phyloP scores from a whole-genome alignment of 352 stramenopile species.

The Hyaloperonospora arabidopsidis region DNA sequence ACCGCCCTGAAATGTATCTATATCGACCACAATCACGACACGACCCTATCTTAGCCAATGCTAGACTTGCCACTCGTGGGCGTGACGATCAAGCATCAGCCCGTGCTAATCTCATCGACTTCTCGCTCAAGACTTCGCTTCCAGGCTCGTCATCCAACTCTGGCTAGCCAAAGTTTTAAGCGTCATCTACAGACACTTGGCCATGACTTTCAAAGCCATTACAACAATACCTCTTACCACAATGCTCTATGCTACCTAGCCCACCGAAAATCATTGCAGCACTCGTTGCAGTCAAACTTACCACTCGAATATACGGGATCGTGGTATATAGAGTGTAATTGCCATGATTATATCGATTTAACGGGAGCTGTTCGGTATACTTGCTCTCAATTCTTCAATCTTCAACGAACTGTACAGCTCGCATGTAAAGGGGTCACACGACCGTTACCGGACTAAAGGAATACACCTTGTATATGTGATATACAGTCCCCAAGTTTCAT shows the following conservation, averaged over 20 bases:
- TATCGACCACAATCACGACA: too few relatives aligned
- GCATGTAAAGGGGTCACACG: too few relatives aligned
- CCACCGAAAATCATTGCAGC: neutral
- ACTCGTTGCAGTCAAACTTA: neutral
- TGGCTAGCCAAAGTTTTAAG: slow-evolving; percentile 3
- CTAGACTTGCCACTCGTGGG: too few relatives aligned
- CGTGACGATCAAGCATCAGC: slow-evolving; percentile 6
- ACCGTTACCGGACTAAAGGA: too few relatives aligned
- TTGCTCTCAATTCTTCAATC: slow-evolving; percentile 6
- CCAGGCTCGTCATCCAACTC: neutral
- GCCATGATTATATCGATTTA: slow-evolving; percentile 2
- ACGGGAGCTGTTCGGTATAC: slow-evolving; percentile 9
- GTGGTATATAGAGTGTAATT: slow-evolving; percentile 1
- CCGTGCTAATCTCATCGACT: slow-evolving; percentile 5
- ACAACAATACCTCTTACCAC: slow-evolving; percentile 4
- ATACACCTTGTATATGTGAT: too few relatives aligned
- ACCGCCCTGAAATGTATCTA: too few relatives aligned
- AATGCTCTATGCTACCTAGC: neutral
- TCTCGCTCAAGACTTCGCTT: slow-evolving; percentile 6
- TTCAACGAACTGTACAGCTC: slow-evolving; percentile 8
- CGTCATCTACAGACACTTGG: slow-evolving; percentile 3
- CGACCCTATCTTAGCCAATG: too few relatives aligned
- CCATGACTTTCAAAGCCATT: neutral
- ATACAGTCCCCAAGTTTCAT: too few relatives aligned
- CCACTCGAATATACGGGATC: slow-evolving; percentile 7